Base-by-base conservation (phyloP, 345 rosid species). In the Citropsis articulata region DNA sequence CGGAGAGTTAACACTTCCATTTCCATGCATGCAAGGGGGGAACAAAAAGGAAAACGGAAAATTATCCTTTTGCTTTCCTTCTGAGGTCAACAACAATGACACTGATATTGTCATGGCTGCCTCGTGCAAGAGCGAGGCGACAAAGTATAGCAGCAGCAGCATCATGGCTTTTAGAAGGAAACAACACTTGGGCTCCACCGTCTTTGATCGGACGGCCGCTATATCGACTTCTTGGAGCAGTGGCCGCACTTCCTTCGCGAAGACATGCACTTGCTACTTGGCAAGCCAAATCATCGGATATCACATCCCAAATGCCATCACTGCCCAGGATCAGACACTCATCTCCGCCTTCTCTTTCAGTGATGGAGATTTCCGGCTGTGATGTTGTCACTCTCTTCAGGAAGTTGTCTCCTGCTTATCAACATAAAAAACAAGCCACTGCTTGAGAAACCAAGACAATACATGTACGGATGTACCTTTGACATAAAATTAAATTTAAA, bases 231-330 rank as follows among this genome's bases (percentile, higher is more conserved):
- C 81, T 78, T 2, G 77, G 73, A 8, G 74, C 48, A 18, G 33
- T 56, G 16, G 77, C 42, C 0, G 80, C 25, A 21, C 24, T 76
- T 30, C 76, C 87, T 13, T 84, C 77, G 36, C 55, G 80, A 9
- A 87, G 81, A 59, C 80, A 79, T 14, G 35, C 30, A 25, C 79
- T 68, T 4, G 84, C 87, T 40, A 83, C 48, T 63, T 75, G 71
- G 22, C 86, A 84, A 30, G 79, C 89, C 53, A 83, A 76, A 2
- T 80, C 79, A 10, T 76, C 69, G 1, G 87, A 66, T 63, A 87
- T 56, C n/a, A 81, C 86, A 72, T 82, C 77, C 89, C 89, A 87
- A 16, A 87, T 27, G 0, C 86, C 89, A 64, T 82, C 82, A 33
- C 75, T 81, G 0, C 81, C 89, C 57, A 84, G 70, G 28, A 87